A percentile compares a stretch with the other conserved stretches of the same genome.
These are phyloP conservation scores for Cladobotryum protrusum DNA, from an alignment of 2,329 filamentous ascomycete species.

Conservation along the genomic window DNA sequence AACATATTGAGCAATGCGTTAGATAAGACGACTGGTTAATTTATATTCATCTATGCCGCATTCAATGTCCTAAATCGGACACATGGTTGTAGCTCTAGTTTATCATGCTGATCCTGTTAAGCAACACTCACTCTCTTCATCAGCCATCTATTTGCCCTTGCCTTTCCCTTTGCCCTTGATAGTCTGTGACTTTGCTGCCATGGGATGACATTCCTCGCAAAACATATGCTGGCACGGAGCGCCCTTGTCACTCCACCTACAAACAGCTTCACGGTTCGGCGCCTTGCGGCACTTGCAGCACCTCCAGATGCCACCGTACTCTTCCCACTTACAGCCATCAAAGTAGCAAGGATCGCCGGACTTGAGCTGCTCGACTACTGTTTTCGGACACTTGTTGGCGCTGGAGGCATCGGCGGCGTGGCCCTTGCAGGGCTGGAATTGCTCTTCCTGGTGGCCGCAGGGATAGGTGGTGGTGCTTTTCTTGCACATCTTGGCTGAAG, in stretches of 20 bases:
- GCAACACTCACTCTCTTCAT: no score
- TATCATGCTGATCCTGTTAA: no score
- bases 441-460: neutral
- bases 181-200: neutral
- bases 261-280: slow-evolving; percentile 9
- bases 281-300: slow-evolving; percentile 18
- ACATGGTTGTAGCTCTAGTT: no score
- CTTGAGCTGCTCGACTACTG: neutral
- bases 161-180: no score
- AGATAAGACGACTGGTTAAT: no score
- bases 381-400: neutral
- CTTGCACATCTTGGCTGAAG: neutral
- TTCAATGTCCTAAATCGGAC: no score
- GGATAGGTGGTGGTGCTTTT: neutral
- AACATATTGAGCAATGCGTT: no score
- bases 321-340: slow-evolving; percentile 12
- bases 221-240: neutral
- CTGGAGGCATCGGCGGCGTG: slow-evolving; percentile 10
- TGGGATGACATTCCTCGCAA: neutral
- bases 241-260: neutral
- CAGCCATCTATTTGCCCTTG: no score
- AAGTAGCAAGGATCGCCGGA: slow-evolving; percentile 9
- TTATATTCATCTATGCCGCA: no score
- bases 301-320: slow-evolving; percentile 15
- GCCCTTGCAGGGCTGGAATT: neutral